Conservation (phyloP, 495 filamentous ascomycete genomes). For the Wilcoxina mikolae region DNA sequence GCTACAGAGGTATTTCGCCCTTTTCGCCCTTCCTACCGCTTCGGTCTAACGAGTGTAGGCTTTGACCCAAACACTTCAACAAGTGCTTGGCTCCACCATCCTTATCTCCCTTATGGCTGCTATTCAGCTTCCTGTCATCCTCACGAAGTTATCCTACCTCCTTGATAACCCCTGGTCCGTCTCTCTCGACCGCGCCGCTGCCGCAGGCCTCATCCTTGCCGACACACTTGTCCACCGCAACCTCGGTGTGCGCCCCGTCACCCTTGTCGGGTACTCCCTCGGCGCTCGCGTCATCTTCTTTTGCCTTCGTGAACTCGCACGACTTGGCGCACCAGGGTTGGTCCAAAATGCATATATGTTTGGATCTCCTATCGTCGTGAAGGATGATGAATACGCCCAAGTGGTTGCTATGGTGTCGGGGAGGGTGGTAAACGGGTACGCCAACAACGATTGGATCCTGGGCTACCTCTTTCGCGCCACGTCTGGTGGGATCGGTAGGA, state of each 20-base stretch:
- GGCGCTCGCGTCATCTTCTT: slow-evolving; percentile 87
- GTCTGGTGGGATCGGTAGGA: slow-evolving; percentile 74
- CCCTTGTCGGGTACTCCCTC: slow-evolving; percentile 91
- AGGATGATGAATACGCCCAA: slow-evolving; percentile 75
- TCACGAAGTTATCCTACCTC: slow-evolving; percentile 89
- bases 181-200: slow-evolving; percentile 73
- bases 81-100: slow-evolving; percentile 83
- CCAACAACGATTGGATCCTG: slow-evolving; percentile 92
- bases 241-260: slow-evolving; percentile 78
- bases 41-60: slow-evolving; percentile 40
- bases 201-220: slow-evolving; percentile 83
- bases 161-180: slow-evolving; percentile 98
- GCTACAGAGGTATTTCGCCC: slow-evolving; percentile 69
- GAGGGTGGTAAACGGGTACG: slow-evolving; percentile 87
- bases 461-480: slow-evolving; percentile 95
- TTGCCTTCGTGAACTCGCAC: slow-evolving; percentile 74
- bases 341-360: slow-evolving; percentile 95
- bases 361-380: slow-evolving; percentile 80
- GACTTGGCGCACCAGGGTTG: slow-evolving; percentile 73
- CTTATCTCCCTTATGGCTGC: slow-evolving; percentile 81
- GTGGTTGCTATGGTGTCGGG: slow-evolving; percentile 71
- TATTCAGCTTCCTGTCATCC: slow-evolving; percentile 77
- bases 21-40: slow-evolving; percentile 8
- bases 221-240: slow-evolving; percentile 89
- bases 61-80: slow-evolving; percentile 87